Base-by-base conservation (phyloP, 1,284 basidiomycete species). In the Neonothopanus nambi region DNA sequence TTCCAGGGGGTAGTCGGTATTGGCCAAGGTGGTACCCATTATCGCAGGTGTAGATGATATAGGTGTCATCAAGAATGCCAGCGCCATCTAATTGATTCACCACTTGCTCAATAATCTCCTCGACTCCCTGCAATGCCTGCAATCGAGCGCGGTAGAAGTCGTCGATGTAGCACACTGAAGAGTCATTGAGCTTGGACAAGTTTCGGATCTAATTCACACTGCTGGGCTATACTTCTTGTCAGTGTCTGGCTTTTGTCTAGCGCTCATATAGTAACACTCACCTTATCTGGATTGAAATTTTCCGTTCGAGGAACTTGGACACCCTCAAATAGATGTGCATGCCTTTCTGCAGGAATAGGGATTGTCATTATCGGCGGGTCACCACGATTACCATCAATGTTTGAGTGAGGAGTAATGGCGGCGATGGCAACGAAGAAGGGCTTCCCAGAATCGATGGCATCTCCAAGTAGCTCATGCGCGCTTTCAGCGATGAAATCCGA, bases 1-100 rank as follows among this genome's bases (percentile, higher is more conserved):
- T n/a, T n/a, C n/a, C n/a, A n/a, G 40, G 40, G 5, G 30, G 24
- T 33, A 40, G 49, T 12, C 40, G 49, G 20, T 51, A 42, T 21
- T 40, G 44, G 18, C 49, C 49, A 18, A 51, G 49, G 28, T 40
- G 40, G 41, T 51, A 51, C 11, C 49, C 49, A 23, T 51, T 51
- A 17, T 51, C 49, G 5, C 40, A 30, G 12, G 33, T 42, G 41
- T 43, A 44, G 18, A 44, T 51, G 18, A 51, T 51, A 44, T 51
- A 51, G 6, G 50, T 51, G 18, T 51, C 45, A 13, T 35, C 41
- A 3, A 42, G 26, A 17, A 51, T 30, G 5, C 41, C 50, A 20
- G 50, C 50, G 5, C 38, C 28, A 33, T 51, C 50, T 7, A 51
- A 28, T 24, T 20, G 28, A 17, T 51, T n/a, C 8, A 51, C 41